Evolutionary conservation across 1,284 basidiomycete species (phyloP), one percentile per base, ranked within the genome.

Genomic region (Cutaneotrichosporon mucoides): DNA sequence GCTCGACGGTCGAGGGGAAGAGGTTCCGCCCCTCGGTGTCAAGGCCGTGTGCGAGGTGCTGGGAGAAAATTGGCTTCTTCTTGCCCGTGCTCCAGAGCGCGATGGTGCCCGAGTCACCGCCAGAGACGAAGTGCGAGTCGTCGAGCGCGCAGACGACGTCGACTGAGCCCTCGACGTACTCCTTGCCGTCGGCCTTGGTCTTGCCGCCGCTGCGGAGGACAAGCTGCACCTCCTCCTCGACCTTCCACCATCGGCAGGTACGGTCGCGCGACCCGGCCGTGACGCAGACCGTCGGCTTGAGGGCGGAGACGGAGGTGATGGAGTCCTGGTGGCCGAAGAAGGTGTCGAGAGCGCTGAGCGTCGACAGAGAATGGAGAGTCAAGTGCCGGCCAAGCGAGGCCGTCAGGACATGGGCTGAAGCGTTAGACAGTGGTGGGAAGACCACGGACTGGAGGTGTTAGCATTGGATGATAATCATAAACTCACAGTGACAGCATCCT

Each of bases 271-370:
- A 89, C 9, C 96, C 95, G 0, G 88, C 88, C 41, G 88, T 92
- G 8, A 98, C 86, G 8, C 89, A 90, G 0, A 87, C 86, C 70
- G 97, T 92, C 3, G 86, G 85, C 35, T 88, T 85, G 5, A 99
- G 83, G 1, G 90, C 83, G 64, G 93, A 90, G 1, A 99, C 74
- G 5, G 82, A 81, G 10, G 90, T 80, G 33, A 96, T 86, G 24
- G 86, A 83, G 72, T 98, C 95, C 80, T 99, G 96, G 73, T 99
- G 95, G 1, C 95, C 95, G 73, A 97, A 99, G 7, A 99, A 82
- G 10, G 95, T 98, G 75, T 99, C 96, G 59, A 98, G 88, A 71
- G 95, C 94, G 5, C 90, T 90, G 80, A 96, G 85, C 0, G 88
- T 86, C 1, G 86, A 82, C 13, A 93, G 81, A 68, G 94, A 92